phyloP scores from a whole-genome alignment of 2,329 filamentous ascomycete genomes.

The Xylariaceae sp. region DNA sequence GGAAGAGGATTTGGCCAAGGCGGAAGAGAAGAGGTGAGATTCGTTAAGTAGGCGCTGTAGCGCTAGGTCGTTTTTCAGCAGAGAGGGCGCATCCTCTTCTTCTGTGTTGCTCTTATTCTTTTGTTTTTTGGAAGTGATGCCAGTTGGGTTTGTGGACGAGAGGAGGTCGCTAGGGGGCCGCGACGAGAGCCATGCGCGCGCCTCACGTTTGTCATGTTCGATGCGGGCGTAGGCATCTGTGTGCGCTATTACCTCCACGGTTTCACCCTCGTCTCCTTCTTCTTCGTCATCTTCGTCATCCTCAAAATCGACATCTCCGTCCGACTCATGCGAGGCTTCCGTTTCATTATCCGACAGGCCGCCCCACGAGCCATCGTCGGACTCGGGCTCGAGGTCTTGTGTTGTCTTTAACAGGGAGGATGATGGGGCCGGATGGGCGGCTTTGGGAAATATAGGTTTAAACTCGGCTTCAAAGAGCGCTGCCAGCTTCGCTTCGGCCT shows the following conservation, averaged over 20 bases:
- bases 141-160: conserved; percentile 16
- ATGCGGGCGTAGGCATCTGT: conserved; percentile 36
- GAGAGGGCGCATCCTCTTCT: conserved; percentile 59
- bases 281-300: conserved; percentile 23
- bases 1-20: conserved; percentile 22
- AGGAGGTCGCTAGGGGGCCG: conserved; percentile 37
- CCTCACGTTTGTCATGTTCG: conserved; percentile 56
- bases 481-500: conserved; percentile 70
- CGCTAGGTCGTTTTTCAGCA: conserved; percentile 87
- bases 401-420: conserved; percentile 19
- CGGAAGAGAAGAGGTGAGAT: conserved; percentile 43
- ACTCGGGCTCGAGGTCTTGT: conserved; percentile 42
- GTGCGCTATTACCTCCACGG: conserved; percentile 60
- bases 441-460: conserved; percentile 52
- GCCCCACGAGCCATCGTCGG: conserved; percentile 44
- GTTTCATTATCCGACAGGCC: conserved; percentile 36
- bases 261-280: too few relatives aligned
- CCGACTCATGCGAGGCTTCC: too few relatives aligned
- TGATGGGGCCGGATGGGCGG: too few relatives aligned
- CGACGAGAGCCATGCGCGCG: conserved; percentile 64
- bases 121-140: conserved; percentile 22
- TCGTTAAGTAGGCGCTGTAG: conserved; percentile 86
- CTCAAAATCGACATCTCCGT: conserved; percentile 13
- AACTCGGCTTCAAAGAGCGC: conserved; percentile 87
- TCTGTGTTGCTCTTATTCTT: conserved; percentile 31